Base-by-base conservation (phyloP, 139 green algal species). In the Coccomyxa sp. region DNA sequence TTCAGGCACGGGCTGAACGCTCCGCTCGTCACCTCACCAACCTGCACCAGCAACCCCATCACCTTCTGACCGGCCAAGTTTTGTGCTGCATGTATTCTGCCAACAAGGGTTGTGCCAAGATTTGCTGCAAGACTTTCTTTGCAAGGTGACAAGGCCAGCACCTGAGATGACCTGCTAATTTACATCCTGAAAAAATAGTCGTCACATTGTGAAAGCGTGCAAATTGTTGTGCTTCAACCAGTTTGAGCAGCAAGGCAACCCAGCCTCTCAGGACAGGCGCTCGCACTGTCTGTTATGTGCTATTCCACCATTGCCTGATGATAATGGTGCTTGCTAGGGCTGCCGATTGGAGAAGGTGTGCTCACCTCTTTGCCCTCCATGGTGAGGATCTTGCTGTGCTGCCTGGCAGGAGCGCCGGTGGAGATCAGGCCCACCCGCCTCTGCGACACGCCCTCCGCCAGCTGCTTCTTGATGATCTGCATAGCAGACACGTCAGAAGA, bases 1-100 rank as follows among this genome's bases (percentile, higher is more conserved):
- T 97, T 97, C 38, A 99, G 86, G 89, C 89, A 95, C 60, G 97
- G 97, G 85, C 89, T 96, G 91, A 98, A 98, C 0, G 93, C 96
- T 51, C 97, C 97, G 67, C 88, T 95, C 63, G 96, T 98, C 16
- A 99, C 88, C 87, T 98, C 93, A 23, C 97, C 96, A 60, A 97
- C 85, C 88, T 94, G 58, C 68, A 81, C 12, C 25, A 30, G 28
- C 58, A 66, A 3, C 27, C 74, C 63, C 38, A 68, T 25, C 63
- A 76, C 67, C 23, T 27, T 1, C 3, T 76, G 67, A 76, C 25
- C 67, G 38, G 38, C 38, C 7, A 7, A 18, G 86, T 67, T 17
- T 82, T 17, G 0, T 21, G 31, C 74, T 45, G 21, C 21, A 38
- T 86, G 7, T 45, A 7, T 85, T 1, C 79, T 51, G 38, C 3